A percentile compares a stretch with the other conserved stretches of the same genome.
Conservation (phyloP, 2,329 filamentous ascomycete species). For the Epichloe brachyelytri region DNA sequence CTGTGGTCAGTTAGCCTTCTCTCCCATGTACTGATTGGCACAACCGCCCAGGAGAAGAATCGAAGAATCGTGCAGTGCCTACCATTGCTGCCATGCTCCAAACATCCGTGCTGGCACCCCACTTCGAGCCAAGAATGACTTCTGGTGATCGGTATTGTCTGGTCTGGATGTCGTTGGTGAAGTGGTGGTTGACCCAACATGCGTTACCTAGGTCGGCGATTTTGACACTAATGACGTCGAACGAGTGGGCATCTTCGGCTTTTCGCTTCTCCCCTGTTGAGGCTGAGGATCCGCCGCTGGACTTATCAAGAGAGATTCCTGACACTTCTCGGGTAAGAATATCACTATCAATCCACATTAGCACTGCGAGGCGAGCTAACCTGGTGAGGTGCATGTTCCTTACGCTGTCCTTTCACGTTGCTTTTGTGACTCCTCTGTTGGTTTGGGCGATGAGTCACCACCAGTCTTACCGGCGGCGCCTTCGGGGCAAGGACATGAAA, state of each 20-base stretch:
- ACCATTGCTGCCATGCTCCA: constrained; percentile 99
- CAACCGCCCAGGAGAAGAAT: background rate
- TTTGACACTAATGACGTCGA: constrained; percentile 89
- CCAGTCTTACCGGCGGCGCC: constrained; percentile 24
- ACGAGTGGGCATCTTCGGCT: constrained; percentile 41
- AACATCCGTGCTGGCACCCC: constrained; percentile 97
- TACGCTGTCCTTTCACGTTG: constrained; percentile 91
- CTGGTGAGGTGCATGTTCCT: constrained; percentile 20
- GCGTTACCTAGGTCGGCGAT: constrained; percentile 97
- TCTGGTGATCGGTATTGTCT: constrained; percentile 94
- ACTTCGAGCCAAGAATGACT: constrained; percentile 91
- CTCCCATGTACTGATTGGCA: background rate
- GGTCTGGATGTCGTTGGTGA: constrained; percentile 98
- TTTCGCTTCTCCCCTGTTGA: constrained; percentile 48
- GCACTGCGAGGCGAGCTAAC: background rate
- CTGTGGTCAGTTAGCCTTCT: constrained; percentile 29
- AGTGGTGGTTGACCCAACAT: constrained; percentile 97
- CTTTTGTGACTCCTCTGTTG: constrained; percentile 54
- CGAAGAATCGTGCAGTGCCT: constrained; percentile 18
- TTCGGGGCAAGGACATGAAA: constrained; percentile 6
- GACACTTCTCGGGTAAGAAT: constrained; percentile 86
- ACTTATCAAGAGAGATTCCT: constrained; percentile 82
- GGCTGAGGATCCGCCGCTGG: constrained; percentile 34
- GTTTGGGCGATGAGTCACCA: constrained; percentile 37
- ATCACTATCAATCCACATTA: constrained; percentile 42